phyloP scores from a whole-genome alignment of 1,284 basidiomycete species.

The Irpex sp. region DNA sequence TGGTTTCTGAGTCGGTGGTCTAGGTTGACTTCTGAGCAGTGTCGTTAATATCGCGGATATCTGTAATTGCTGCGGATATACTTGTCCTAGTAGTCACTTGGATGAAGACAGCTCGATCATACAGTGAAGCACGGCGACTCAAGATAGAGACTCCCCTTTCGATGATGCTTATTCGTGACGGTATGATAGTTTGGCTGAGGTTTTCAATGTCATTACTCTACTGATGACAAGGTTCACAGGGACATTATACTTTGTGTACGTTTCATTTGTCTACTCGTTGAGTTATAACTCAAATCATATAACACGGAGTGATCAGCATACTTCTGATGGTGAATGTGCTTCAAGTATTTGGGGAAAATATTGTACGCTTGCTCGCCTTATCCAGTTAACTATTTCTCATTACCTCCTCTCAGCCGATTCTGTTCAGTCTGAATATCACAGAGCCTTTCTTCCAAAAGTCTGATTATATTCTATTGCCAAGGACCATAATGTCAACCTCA shows the following conservation, averaged over 20 bases:
- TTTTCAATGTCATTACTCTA: background rate
- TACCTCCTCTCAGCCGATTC: background rate
- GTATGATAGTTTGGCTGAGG: background rate
- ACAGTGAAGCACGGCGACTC: background rate
- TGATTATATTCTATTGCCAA: background rate
- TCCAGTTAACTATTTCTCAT: background rate
- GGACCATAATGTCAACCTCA: background rate
- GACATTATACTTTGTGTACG: background rate
- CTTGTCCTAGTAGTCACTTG: background rate
- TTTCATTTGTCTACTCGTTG: background rate
- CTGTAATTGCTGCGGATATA: background rate
- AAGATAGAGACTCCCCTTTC: background rate
- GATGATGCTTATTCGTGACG: background rate
- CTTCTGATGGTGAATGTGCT: background rate
- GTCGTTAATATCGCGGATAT: background rate
- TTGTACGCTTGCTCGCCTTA: background rate
- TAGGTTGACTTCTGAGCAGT: background rate
- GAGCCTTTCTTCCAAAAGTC: background rate
- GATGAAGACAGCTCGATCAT: background rate
- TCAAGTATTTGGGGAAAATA: background rate
- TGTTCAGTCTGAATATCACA: background rate
- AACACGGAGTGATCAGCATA: background rate
- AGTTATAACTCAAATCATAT: background rate
- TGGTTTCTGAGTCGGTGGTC: background rate
- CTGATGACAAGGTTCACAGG: background rate